A percentile compares a stretch with the other conserved stretches of the same genome.
Evolutionary conservation across 1,139 yeast species (phyloP).

Genomic region (Candida glucosophila): DNA sequence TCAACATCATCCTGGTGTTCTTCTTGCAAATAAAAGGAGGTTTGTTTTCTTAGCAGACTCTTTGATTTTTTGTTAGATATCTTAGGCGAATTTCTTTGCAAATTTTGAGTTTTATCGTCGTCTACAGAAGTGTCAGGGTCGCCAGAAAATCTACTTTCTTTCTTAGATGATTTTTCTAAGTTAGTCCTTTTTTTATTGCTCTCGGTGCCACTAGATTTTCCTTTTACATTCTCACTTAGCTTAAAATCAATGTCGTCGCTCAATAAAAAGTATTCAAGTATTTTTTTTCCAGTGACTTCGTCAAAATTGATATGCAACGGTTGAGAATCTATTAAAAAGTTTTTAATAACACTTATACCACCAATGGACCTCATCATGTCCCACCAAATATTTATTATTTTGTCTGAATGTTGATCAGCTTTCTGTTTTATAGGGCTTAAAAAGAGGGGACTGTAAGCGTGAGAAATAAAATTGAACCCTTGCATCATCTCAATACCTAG

Average conservation of each 20-base stretch:
- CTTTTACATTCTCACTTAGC: conserved; percentile 4
- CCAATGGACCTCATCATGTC: conserved; percentile 59
- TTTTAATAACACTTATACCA: conserved; percentile 54
- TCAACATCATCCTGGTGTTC: conserved; percentile 33
- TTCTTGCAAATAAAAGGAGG: background rate
- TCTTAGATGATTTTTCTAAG: too few relatives aligned
- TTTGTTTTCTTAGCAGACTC: background rate
- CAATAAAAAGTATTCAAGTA: conserved; percentile 48
- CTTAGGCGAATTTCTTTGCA: background rate
- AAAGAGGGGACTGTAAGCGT: conserved; percentile 27
- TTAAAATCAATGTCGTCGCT: conserved; percentile 15
- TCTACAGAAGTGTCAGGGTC: too few relatives aligned
- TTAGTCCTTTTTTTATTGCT: conserved; percentile 1
- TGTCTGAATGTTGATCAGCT: conserved; percentile 10
- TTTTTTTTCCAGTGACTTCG: conserved; percentile 48
- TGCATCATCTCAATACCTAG: conserved; percentile 39
- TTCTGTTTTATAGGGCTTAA: conserved; percentile 21
- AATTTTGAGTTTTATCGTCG: background rate
- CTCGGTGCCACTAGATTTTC: conserved; percentile 1
- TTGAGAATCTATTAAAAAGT: conserved; percentile 40
- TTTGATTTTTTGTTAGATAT: background rate
- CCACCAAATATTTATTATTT: conserved; percentile 49
- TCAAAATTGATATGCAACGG: conserved; percentile 55
- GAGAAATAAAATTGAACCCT: conserved; percentile 27
- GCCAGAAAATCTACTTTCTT: too few relatives aligned